Evolutionary conservation across 225 moss, liverwort and hornwort species (phyloP).

Genomic region (Bryum argenteum): DNA sequence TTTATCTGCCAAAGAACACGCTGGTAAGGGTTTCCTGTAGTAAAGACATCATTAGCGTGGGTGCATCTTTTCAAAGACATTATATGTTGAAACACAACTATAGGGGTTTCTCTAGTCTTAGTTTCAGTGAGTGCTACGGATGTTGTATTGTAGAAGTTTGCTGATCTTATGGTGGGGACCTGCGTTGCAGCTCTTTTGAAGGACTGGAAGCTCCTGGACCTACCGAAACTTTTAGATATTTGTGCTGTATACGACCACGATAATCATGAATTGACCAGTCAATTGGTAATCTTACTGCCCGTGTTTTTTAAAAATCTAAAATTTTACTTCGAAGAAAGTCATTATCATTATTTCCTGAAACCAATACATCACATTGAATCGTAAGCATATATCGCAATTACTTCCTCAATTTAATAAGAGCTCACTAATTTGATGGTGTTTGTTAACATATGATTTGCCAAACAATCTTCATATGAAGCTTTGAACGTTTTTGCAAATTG

Average conservation of each 20-base stretch:
- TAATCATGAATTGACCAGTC: conserved; percentile 81
- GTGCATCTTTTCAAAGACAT: conserved; percentile 16
- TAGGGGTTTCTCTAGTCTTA: not conserved
- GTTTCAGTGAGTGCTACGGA: not conserved
- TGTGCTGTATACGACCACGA: conserved; percentile 86
- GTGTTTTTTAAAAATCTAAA: too few species aligned
- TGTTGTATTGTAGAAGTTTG: conserved; percentile 4
- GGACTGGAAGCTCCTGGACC: conserved; percentile 71
- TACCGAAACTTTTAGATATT: conserved; percentile 87
- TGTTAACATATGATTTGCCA: too few species aligned
- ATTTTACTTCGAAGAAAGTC: too few species aligned
- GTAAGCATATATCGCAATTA: too few species aligned
- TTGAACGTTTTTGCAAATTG: too few species aligned
- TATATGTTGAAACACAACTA: not conserved
- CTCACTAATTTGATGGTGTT: too few species aligned
- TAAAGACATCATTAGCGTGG: not conserved
- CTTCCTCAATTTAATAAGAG: too few species aligned
- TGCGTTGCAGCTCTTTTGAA: conserved; percentile 58
- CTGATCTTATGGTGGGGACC: conserved; percentile 20
- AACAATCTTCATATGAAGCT: too few species aligned
- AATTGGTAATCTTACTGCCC: conserved; percentile 56
- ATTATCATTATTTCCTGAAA: too few species aligned
- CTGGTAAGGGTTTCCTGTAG: conserved; percentile 41
- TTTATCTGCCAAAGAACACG: conserved; percentile 80
- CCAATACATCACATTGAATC: too few species aligned